A percentile compares a stretch with the other conserved stretches of the same genome.
Evolutionary conservation across 2,329 filamentous ascomycete genomes (phyloP).

Genomic region (Mycosphaerella sp.): DNA sequence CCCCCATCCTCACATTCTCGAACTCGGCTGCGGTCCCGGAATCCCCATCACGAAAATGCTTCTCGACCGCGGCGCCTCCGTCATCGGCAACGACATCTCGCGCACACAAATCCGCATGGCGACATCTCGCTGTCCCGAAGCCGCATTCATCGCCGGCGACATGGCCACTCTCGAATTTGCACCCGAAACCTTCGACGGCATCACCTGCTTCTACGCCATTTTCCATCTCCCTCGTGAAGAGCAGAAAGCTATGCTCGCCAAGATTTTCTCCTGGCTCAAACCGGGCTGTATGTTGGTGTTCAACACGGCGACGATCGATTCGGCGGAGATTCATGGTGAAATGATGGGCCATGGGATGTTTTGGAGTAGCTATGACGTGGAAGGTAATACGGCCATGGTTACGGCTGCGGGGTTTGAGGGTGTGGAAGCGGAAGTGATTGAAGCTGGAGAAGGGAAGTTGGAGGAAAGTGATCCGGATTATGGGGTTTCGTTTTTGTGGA

Average conservation of each 20-base stretch:
- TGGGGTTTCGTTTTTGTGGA: conserved; percentile 26
- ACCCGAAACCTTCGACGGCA: conserved; percentile 16
- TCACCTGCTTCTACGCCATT: conserved; percentile 22
- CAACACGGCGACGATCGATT: conserved; percentile 24
- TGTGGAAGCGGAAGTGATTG: conserved; percentile 13
- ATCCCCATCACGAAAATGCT: conserved; percentile 30
- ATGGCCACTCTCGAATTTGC: conserved; percentile 22
- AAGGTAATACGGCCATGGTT: conserved; percentile 34
- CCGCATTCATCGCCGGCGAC: conserved; percentile 18
- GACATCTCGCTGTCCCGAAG: conserved; percentile 17
- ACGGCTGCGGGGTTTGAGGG: conserved; percentile 34
- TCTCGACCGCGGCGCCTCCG: conserved; percentile 19
- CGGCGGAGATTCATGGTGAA: conserved; percentile 26
- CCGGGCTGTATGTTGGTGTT: conserved; percentile 20
- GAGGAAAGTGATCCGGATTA: conserved; percentile 21
- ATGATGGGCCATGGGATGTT: conserved; percentile 27
- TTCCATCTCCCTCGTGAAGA: conserved; percentile 27
- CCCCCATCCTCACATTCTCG: conserved; percentile 28
- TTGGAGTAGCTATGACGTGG: conserved; percentile 29
- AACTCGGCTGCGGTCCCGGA: conserved; percentile 40
- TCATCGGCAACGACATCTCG: conserved; percentile 26
- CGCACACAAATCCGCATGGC: conserved; percentile 19
- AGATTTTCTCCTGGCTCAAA: conserved; percentile 21
- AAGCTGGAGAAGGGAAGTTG: conserved; percentile 21
- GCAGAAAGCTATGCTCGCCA: conserved; percentile 19